Evolutionary conservation across 768 basidiomycete species (phyloP), one percentile per base, ranked within the genome.

Genomic region (Hydnomerulius pinastri): DNA sequence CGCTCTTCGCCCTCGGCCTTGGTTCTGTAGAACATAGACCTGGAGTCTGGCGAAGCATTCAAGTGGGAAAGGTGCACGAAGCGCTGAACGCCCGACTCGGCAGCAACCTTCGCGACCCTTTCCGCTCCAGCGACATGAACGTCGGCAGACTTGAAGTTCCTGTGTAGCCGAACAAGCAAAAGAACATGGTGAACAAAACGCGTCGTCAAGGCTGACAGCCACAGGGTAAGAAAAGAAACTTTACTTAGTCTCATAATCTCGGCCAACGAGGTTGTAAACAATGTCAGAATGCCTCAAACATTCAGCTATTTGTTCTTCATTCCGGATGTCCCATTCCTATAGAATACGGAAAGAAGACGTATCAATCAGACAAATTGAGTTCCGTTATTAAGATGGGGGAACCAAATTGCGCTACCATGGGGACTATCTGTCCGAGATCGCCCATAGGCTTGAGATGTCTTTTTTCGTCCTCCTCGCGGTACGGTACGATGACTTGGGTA

Each of bases 171-270:
- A 53, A 36, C 32, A 54, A 53, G 5, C 48, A 53, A 53, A 35
- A 35, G 33, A 29, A 21, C 23, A 40, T 21, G 37, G 38, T 44
- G 47, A 59, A 55, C 45, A 56, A 49, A 43, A 50, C 44, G 54
- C 51, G 48, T n/a, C 52, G 46, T 37, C 41, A 37, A 13, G 15
- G 13, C 13, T 52, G 39, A 40, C 9, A 51, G 44, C 18, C 35
- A 0, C 55, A 61, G 49, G 51, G 30, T 44, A 54, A 41, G 35
- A 52, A 51, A 12, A 28, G 36, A 41, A 40, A 65, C 80, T 13
- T 43, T 60, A 96, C 96, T 96, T 96, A 53, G 97, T 99, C 74
- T 92, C 90, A 66, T 87, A 96, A 68, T 98, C 91, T 43, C 95
- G 77, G 17, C 96, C 94, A 43, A 90, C 87, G 50, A 98, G 86